Percentiles rank a stretch among this genome's conserved stretches.
phyloP scores from a whole-genome alignment of 2,329 filamentous ascomycete species.

The Fusarium sterilihyphosum region DNA sequence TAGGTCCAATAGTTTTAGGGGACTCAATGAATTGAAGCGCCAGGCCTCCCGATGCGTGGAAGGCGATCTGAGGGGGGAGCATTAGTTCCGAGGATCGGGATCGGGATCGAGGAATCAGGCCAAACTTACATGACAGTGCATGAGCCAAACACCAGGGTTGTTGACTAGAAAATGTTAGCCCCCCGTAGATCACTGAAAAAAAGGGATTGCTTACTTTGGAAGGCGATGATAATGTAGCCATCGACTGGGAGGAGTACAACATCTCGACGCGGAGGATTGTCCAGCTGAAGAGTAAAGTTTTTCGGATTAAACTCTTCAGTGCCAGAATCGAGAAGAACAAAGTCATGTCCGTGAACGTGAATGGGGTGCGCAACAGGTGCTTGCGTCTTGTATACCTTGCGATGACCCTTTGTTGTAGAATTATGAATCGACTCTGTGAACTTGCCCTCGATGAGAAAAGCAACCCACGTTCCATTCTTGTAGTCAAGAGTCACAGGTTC shows the following conservation, averaged over 20 bases:
- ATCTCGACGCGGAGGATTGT: background rate
- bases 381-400: background rate
- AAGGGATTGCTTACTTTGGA: background rate
- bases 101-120: background rate
- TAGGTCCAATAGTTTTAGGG: background rate
- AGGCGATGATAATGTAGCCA: background rate
- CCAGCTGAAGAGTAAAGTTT: background rate
- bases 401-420: background rate
- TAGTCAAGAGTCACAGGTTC: background rate
- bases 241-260: background rate
- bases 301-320: background rate
- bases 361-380: background rate
- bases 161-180: background rate
- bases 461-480: background rate
- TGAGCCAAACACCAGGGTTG: background rate
- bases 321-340: background rate
- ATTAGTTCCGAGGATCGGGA: background rate
- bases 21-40: background rate
- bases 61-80: background rate
- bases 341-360: background rate
- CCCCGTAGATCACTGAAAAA: background rate
- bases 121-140: slow-evolving; percentile 5
- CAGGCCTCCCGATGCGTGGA: background rate
- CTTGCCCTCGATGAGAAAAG: background rate
- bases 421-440: background rate